These are phyloP conservation scores for Zopfia rhizophila DNA, from an alignment of 2,329 filamentous ascomycete genomes.

Conservation along the genomic window DNA sequence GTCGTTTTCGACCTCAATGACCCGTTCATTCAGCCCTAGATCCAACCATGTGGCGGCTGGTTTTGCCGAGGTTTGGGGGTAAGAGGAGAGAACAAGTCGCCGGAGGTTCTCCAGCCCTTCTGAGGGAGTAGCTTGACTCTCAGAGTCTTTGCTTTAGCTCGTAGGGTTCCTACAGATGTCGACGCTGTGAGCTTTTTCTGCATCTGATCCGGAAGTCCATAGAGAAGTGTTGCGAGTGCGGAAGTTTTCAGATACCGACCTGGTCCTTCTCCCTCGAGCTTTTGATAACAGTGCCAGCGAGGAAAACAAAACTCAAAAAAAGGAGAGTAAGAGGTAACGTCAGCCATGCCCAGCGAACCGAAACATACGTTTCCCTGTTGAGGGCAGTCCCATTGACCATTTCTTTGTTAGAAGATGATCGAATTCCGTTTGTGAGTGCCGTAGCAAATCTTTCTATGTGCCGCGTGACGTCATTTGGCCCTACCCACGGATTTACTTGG, in stretches of 20 bases:
- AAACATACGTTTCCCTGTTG: conserved; percentile 20
- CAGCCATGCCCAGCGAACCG: conserved; percentile 38
- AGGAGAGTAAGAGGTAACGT: conserved; percentile 35
- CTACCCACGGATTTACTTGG: conserved; percentile 31
- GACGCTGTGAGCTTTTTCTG: conserved; percentile 11
- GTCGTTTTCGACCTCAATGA: too few species aligned
- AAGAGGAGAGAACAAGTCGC: conserved; percentile 22
- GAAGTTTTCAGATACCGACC: conserved; percentile 42
- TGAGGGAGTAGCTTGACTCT: too few species aligned
- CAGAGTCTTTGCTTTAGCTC: conserved; percentile 36
- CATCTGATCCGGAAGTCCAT: conserved; percentile 32
- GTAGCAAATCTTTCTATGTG: conserved; percentile 32
- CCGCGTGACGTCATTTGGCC: conserved; percentile 31
- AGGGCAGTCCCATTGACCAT: conserved; percentile 22
- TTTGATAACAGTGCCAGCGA: conserved; percentile 34
- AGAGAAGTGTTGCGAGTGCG: conserved; percentile 30
- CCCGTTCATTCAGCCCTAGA: too few species aligned
- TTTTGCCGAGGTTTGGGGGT: too few species aligned
- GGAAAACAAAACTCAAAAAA: conserved; percentile 32
- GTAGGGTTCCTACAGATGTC: conserved; percentile 21
- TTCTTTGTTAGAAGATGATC: conserved; percentile 16
- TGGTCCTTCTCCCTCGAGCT: conserved; percentile 24
- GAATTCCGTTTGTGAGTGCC: conserved; percentile 31
- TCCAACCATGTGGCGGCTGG: too few species aligned
- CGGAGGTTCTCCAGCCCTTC: conserved; percentile 36